phyloP scores from a whole-genome alignment of 2,329 filamentous ascomycete species.

The Harringtonia lauricola region DNA sequence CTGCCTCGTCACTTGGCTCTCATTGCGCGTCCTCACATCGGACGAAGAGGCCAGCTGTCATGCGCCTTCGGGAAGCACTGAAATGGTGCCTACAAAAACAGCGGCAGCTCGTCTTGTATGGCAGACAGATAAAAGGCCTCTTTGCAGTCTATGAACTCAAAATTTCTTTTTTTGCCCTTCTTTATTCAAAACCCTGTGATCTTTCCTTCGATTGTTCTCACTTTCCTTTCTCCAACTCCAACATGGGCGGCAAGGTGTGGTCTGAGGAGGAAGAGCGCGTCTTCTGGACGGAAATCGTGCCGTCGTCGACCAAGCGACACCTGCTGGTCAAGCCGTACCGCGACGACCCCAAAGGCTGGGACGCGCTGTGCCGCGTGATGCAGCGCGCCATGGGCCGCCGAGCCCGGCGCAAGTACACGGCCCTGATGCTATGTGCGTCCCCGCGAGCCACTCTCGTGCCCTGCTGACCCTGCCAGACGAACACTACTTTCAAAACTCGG shows the following conservation, averaged over 20 bases:
- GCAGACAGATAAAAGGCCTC: too few species aligned
- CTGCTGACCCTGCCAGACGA: slow-evolving; percentile 14
- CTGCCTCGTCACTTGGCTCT: too few species aligned
- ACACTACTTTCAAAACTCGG: slow-evolving; percentile 21
- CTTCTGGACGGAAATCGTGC: slow-evolving; percentile 31
- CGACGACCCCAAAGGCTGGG: slow-evolving; percentile 13
- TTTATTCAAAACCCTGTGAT: too few species aligned
- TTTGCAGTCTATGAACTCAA: too few species aligned
- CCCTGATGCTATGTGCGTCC: slow-evolving; percentile 17
- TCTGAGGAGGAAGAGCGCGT: slow-evolving; percentile 32
- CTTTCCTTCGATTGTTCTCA: neutral
- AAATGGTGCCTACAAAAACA: too few species aligned
- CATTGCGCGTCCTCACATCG: too few species aligned
- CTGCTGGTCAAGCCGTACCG: slow-evolving; percentile 5
- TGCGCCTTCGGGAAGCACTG: too few species aligned
- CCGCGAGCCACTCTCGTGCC: neutral
- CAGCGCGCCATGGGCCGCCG: slow-evolving; percentile 10
- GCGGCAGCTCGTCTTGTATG: too few species aligned
- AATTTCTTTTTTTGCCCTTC: too few species aligned
- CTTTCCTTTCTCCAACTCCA: neutral
- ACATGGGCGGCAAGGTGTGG: slow-evolving; percentile 42
- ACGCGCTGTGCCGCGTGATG: slow-evolving; percentile 12
- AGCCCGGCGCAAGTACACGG: slow-evolving; percentile 17
- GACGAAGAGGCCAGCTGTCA: too few species aligned
- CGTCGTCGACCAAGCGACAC: slow-evolving; percentile 16